Evolutionary conservation across 2,329 filamentous ascomycete genomes (phyloP).

Genomic region (Hansfordia pulvinata): DNA sequence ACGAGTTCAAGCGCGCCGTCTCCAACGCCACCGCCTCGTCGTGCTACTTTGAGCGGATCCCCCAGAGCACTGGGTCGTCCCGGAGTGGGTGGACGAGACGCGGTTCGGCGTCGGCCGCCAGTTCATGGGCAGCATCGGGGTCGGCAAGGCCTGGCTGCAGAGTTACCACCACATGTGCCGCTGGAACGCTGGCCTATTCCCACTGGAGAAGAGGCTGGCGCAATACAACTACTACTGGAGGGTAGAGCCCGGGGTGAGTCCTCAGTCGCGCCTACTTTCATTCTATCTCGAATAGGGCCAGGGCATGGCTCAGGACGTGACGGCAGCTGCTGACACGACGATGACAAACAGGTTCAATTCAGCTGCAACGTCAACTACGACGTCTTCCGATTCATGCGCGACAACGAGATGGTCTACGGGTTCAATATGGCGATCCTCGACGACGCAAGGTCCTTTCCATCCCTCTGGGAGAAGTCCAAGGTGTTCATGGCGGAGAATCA

Average conservation of each 20-base stretch:
- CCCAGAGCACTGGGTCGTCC: conserved; percentile 63
- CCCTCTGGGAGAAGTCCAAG: conserved; percentile 29
- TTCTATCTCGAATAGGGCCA: too few species aligned
- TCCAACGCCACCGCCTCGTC: conserved; percentile 56
- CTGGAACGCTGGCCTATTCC: conserved; percentile 77
- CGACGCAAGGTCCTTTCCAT: conserved; percentile 25
- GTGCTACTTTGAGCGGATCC: conserved; percentile 59
- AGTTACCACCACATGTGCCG: conserved; percentile 68
- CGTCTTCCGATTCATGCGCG: conserved; percentile 74
- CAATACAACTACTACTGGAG: conserved; percentile 47
- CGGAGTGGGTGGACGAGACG: conserved; percentile 56
- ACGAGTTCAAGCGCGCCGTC: conserved; percentile 60
- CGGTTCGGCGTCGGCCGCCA: conserved; percentile 50
- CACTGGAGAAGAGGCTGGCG: conserved; percentile 58
- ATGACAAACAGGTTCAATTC: conserved; percentile 31
- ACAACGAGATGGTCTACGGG: conserved; percentile 70
- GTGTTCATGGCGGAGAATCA: conserved; percentile 30
- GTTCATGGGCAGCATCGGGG: conserved; percentile 46
- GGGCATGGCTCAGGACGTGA: too few species aligned
- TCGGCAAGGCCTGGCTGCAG: conserved; percentile 51
- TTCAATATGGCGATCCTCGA: conserved; percentile 38
- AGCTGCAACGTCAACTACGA: conserved; percentile 62
- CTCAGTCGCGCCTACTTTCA: conserved; percentile 1
- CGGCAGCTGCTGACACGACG: neutral
- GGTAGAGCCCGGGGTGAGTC: conserved; percentile 43